Evolutionary conservation across 177 flowering plant genomes (phyloP), one percentile per base, ranked within the genome.

Genomic region (Tripterygium wilfordii): DNA sequence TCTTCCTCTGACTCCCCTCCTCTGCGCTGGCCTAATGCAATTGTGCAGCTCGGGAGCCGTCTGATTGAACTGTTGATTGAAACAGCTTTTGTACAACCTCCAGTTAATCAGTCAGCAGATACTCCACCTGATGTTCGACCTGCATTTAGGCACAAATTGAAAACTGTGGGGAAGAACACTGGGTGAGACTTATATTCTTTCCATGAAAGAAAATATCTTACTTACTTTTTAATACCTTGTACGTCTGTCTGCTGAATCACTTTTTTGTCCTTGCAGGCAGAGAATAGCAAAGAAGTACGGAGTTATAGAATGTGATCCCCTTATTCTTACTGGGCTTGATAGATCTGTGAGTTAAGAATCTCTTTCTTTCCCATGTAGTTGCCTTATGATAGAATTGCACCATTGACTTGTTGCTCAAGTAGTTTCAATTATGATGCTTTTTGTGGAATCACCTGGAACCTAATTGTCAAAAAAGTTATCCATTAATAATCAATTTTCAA

Each of bases 51-150:
- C 55, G 98, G 98, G 51, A 65, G 88, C 62, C 82, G 90, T 52
- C 75, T 91, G 53, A 58, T 91, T 64, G 80, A 85, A 50, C 61
- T 91, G 61, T 68, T 91, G 49, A 72, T 57, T 19, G 81, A 85
- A 68, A 70, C 88, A 60, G 98, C 98, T 44, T 83, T 54, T 69
- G 82, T 91, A 26, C 95, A 83, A 59, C 68, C 76, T 71, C 86
- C 96, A 41, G 48, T 68, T 29, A 39, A 52, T 54, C 96, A 83
- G 68, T 62, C 71, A 45, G 74, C 61, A 10, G 95, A 83, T 28
- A 37, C 63, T 42, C 82, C 88, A 42, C 96, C 95, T 31, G 96
- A 88, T 64, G 58, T 91, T 61, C 77, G 95, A 19, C 98, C 98
- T 54, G 98, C 98, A 46, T 91, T 91, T 59, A 69, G 57, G 57